phyloP scores from a whole-genome alignment of 495 filamentous ascomycete genomes.

The Venustampulla echinocandica region DNA sequence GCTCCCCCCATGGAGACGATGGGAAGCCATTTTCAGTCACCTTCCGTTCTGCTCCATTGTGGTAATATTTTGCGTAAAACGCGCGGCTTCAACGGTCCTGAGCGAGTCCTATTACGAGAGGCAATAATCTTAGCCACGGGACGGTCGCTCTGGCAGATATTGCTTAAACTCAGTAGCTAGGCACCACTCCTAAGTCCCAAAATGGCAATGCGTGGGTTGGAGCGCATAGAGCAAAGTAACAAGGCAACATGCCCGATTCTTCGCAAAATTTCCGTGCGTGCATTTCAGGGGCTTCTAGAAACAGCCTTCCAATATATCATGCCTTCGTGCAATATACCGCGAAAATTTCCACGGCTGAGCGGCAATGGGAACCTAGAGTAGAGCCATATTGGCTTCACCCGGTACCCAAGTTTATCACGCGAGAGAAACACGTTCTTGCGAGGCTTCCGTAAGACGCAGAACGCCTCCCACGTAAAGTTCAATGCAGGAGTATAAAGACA shows the following conservation, averaged over 20 bases:
- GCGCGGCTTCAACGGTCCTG: background rate
- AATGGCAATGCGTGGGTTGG: too few relatives aligned
- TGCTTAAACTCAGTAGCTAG: background rate
- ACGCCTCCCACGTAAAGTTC: constrained; percentile 1
- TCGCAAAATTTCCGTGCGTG: constrained; percentile 1
- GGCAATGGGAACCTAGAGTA: constrained; percentile 3
- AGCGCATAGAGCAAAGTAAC: background rate
- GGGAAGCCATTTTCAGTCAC: background rate
- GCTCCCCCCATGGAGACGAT: background rate
- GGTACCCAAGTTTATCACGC: constrained; percentile 7
- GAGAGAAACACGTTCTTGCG: constrained; percentile 10
- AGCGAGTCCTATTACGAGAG: background rate
- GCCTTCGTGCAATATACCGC: constrained; percentile 6
- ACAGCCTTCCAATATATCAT: constrained; percentile 6
- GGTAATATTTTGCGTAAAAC: background rate
- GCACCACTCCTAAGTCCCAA: too few relatives aligned
- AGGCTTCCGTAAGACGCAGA: constrained; percentile 3
- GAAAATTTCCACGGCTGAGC: constrained; percentile 12
- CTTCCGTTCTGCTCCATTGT: background rate
- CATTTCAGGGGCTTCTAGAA: constrained; percentile 10
- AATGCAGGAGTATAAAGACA: constrained; percentile 5
- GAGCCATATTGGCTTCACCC: constrained; percentile 8
- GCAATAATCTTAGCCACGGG: too few relatives aligned
- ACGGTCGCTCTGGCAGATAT: background rate
- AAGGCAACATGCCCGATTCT: constrained; percentile 2